Conservation (phyloP, 2,329 filamentous ascomycete species). For the Talaromyces sp. region DNA sequence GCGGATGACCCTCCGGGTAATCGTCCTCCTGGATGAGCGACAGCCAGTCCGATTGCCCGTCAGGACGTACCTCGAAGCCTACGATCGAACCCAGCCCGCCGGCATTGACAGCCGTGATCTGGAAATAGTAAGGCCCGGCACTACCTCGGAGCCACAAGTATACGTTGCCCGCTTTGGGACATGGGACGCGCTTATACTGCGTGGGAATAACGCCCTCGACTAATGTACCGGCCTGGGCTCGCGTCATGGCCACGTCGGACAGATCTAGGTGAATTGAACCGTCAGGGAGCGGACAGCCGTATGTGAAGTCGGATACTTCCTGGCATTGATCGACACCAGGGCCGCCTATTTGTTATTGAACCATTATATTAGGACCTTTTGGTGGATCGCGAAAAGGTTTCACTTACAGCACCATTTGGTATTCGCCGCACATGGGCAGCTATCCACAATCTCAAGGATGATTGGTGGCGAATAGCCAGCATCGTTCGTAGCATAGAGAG, state of each 20-base stretch:
- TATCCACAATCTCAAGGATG: conserved; percentile 12
- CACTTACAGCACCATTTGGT: conserved; percentile 13
- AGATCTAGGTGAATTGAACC: conserved; percentile 8
- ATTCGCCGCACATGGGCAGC: conserved; percentile 10
- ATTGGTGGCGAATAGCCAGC: conserved; percentile 8
- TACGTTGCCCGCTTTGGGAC: conserved; percentile 10
- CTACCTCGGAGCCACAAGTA: conserved; percentile 11
- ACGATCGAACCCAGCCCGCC: conserved; percentile 4
- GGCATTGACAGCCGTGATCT: conserved; percentile 12
- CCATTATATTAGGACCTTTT: too few species aligned
- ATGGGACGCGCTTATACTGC: conserved; percentile 13
- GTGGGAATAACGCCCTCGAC: conserved; percentile 9
- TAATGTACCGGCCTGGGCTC: conserved; percentile 6
- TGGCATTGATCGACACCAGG: conserved; percentile 13
- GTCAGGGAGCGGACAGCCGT: conserved; percentile 8
- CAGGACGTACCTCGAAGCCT: conserved; percentile 11
- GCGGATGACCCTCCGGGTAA: conserved; percentile 12
- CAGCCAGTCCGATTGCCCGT: conserved; percentile 5
- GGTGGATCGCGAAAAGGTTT: neutral
- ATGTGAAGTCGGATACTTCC: conserved; percentile 9
- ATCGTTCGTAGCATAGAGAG: conserved; percentile 8
- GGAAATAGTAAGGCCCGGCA: conserved; percentile 9
- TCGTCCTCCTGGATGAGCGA: conserved; percentile 10
- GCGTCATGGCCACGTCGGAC: conserved; percentile 10
- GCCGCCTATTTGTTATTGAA: neutral